These are phyloP conservation scores for Hordeum vulgare DNA, from an alignment of 176 grass and related monocot species.

Conservation along the genomic window MorexV3_pseudomolecules_assembly NC_058520.1:32137274-32137773, in stretches of 20 bases:
- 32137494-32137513: background rate
- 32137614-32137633: background rate
- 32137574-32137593: background rate
- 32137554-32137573: background rate
- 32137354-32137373: no score
- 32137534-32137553: background rate
- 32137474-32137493: background rate
- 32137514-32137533: no score
- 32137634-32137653: background rate
- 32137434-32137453: background rate
- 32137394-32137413: no score
- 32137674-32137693: background rate
- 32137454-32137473: background rate
- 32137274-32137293: background rate
- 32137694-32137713: conserved; percentile 18
- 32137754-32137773: background rate
- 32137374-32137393: no score
- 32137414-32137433: background rate
- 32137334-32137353: background rate
- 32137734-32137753: background rate
- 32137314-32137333: background rate
- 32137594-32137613: background rate
- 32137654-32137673: background rate
- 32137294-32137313: background rate
- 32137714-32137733: background rate